Percentiles rank a stretch among this genome's conserved stretches.
phyloP scores from a whole-genome alignment of 441 rosid genomes.

The Melastoma candidum region DNA sequence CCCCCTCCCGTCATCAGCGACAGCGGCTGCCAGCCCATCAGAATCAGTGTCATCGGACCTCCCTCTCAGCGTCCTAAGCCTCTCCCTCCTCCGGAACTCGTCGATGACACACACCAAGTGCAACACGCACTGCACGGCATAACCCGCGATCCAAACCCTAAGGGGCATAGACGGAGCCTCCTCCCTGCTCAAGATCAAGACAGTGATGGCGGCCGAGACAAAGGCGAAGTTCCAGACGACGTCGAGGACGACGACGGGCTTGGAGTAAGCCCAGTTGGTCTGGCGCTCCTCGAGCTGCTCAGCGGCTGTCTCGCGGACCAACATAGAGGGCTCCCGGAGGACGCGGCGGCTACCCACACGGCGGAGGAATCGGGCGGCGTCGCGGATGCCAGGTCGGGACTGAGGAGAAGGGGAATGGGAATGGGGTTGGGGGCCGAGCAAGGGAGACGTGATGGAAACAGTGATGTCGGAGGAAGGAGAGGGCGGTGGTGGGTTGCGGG shows the following conservation, averaged over 20 bases:
- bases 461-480: no score
- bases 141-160: constrained; percentile 77
- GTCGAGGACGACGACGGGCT: constrained; percentile 90
- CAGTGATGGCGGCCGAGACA: constrained; percentile 57
- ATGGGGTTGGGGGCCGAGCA: no score
- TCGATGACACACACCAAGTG: constrained; percentile 78
- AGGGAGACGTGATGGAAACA: no score
- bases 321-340: constrained; percentile 94
- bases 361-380: constrained; percentile 79
- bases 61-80: constrained; percentile 26
- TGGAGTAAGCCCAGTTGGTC: constrained; percentile 97
- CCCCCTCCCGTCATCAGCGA: constrained; percentile 14
- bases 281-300: constrained; percentile 98
- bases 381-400: constrained; percentile 63
- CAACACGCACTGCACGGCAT: constrained; percentile 71
- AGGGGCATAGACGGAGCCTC: constrained; percentile 67
- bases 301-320: constrained; percentile 90
- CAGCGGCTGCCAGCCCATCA: constrained; percentile 27
- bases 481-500: no score
- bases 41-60: constrained; percentile 14
- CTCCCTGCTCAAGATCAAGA: constrained; percentile 52
- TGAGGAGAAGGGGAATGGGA: background rate
- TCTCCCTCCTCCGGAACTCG: constrained; percentile 66
- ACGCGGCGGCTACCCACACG: constrained; percentile 87
- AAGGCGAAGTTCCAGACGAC: constrained; percentile 83